Percentiles rank a stretch among this genome's conserved stretches.
phyloP scores from a whole-genome alignment of 2,329 filamentous ascomycete genomes.

The Macroventuria anomochaeta region DNA sequence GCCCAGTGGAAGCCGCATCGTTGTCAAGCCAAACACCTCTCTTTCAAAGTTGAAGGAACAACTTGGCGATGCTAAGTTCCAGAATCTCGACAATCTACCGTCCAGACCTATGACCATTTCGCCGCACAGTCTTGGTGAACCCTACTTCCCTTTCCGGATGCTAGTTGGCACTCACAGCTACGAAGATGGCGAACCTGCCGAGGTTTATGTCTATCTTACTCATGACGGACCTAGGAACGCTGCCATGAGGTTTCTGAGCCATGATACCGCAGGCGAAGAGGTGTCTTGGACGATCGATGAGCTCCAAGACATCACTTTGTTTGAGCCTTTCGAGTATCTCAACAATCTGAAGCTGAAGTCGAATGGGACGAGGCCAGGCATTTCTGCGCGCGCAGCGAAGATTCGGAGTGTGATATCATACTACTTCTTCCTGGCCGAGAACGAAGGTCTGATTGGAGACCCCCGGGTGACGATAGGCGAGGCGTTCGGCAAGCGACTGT shows the following conservation, averaged over 20 bases:
- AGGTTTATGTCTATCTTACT: background rate
- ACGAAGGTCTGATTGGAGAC: slow-evolving; percentile 11
- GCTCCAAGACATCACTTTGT: background rate
- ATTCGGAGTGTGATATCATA: slow-evolving; percentile 16
- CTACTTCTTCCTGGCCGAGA: slow-evolving; percentile 22
- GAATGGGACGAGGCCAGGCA: background rate
- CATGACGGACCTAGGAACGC: background rate
- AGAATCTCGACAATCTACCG: background rate
- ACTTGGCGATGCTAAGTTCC: slow-evolving; percentile 1
- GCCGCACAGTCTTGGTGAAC: background rate
- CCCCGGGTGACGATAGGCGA: background rate
- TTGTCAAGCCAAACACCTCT: slow-evolving; percentile 2
- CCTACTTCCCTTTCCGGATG: slow-evolving; percentile 8
- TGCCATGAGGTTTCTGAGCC: background rate
- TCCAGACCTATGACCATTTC: background rate
- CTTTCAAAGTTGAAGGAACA: background rate
- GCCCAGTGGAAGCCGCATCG: background rate
- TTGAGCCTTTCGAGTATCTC: slow-evolving; percentile 6
- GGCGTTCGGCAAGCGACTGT: slow-evolving; percentile 2
- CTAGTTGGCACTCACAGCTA: background rate
- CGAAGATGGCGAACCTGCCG: background rate
- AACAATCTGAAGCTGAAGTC: slow-evolving; percentile 3
- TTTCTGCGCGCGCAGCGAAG: slow-evolving; percentile 6
- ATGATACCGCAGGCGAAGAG: background rate
- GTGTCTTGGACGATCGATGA: background rate